Evolutionary conservation across 371 early-diverging fungal species (phyloP), one percentile per base, ranked within the genome.

Genomic region (Choanephora cucurbitarum): DNA sequence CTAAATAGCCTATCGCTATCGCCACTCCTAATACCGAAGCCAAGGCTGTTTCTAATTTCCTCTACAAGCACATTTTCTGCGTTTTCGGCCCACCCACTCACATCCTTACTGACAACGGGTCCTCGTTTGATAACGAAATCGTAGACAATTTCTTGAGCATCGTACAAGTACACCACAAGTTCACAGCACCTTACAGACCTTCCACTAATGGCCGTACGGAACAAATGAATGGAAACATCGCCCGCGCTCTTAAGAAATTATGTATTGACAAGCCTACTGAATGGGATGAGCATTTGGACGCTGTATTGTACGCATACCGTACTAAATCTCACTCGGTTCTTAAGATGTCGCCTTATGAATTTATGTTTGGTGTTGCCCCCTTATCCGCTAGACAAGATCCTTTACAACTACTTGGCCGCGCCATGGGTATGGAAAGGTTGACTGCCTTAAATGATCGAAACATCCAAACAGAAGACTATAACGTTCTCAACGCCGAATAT

Each of bases 1-100:
- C 77, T 2, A 62, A 61, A 42, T 80, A 77, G 77, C 62, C 69
- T 0, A 49, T 75, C 13, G 76, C 79, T 0, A 55, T 21, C 18
- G 73, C 80, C 5, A 19, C 77, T 43, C 62, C 56, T 10, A 49
- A 49, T 15, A 62, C 68, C 1, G 55, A 62, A 1, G 66, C 59
- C 13, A 49, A 53, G 4, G 52, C 60, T 0, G 67, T 76, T 11
- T 72, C 68, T 14, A 32, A 52, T 0, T 77, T 79, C 54, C 21
- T 80, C 0, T 72, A 72, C 24, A 44, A 75, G 13, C 63, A 71
- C 0, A 58, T 80, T 14, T 57, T 76, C 17, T 21, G 52, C 3
- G 23, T 33, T 2, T 70, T 63, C 44, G 75, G 81, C 0, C 58
- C 63, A 11, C 77, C 71, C 1, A 32, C 44, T 0, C 52, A 64